These are phyloP conservation scores for Perkinsus olseni DNA, from an alignment of 169 alveolate species.

Conservation along the genomic window DNA sequence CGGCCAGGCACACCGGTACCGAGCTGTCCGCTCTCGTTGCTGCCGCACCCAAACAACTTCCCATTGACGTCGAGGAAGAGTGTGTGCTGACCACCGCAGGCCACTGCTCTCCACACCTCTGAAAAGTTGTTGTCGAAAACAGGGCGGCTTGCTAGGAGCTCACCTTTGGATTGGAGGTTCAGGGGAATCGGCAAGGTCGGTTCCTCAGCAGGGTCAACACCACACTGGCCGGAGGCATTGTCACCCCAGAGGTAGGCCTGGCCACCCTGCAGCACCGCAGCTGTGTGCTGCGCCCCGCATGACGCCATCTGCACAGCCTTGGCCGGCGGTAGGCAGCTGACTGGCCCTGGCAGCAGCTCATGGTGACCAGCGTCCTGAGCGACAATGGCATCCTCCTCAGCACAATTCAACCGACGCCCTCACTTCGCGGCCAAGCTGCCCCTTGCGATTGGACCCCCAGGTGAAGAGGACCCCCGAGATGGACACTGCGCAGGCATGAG, in stretches of 20 bases:
- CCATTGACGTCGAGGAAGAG: neutral
- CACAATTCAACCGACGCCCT: neutral
- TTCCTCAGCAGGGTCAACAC: slow-evolving; percentile 2
- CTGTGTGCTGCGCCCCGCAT: neutral
- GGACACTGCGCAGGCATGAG: neutral
- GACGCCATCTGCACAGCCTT: neutral
- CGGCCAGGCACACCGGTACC: neutral
- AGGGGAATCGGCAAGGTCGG: neutral
- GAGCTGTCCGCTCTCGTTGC: neutral
- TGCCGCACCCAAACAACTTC: neutral
- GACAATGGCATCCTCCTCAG: neutral
- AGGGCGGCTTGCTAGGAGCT: neutral
- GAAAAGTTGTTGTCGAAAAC: neutral
- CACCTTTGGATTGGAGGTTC: neutral
- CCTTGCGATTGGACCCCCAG: slow-evolving; percentile 5
- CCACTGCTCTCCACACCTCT: neutral
- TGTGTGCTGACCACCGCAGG: neutral
- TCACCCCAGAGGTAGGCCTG: slow-evolving; percentile 40
- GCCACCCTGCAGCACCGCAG: neutral
- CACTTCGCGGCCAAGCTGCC: slow-evolving; percentile 5
- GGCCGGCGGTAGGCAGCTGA: slow-evolving; percentile 7
- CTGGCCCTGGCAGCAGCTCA: slow-evolving; percentile 20
- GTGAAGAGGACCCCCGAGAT: neutral
- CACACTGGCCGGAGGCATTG: slow-evolving; percentile 42
- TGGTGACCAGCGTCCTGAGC: neutral